Conservation (phyloP, 148 eudicot species). For the Rhododendron williamsianum region DNA sequence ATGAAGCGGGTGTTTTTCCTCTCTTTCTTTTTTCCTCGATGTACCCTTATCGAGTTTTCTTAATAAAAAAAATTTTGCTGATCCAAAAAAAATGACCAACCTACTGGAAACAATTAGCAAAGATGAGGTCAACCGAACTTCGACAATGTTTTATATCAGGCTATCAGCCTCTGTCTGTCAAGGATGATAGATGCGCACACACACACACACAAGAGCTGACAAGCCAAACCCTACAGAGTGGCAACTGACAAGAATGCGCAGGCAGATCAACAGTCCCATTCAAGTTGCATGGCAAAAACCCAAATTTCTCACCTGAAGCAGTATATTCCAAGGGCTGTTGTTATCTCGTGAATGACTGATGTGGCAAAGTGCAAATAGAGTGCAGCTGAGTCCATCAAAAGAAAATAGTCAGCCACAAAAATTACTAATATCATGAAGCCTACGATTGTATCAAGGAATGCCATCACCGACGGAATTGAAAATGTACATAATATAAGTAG, state of each 20-base stretch:
- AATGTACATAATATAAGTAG: not conserved
- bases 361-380: slow-evolving; percentile 88
- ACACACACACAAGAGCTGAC: not conserved
- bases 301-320: slow-evolving; percentile 72
- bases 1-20: too few relatives aligned
- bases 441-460: not conserved
- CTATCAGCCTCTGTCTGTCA: not conserved
- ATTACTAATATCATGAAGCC: not conserved
- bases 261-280: not conserved
- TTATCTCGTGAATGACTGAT: slow-evolving; percentile 82
- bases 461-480: not conserved
- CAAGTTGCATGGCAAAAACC: not conserved
- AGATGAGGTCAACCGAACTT: not conserved
- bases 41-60: too few relatives aligned
- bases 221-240: not conserved
- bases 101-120: not conserved
- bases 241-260: not conserved
- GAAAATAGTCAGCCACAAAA: not conserved
- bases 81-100: not conserved
- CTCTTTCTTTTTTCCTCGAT: too few relatives aligned
- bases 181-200: not conserved
- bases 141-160: not conserved
- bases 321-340: slow-evolving; percentile 79
- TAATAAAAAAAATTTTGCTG: too few relatives aligned
- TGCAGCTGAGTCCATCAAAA: slow-evolving; percentile 34